Conservation (phyloP, 352 stramenopile species). For the Aphanomyces cochlioides region DNA sequence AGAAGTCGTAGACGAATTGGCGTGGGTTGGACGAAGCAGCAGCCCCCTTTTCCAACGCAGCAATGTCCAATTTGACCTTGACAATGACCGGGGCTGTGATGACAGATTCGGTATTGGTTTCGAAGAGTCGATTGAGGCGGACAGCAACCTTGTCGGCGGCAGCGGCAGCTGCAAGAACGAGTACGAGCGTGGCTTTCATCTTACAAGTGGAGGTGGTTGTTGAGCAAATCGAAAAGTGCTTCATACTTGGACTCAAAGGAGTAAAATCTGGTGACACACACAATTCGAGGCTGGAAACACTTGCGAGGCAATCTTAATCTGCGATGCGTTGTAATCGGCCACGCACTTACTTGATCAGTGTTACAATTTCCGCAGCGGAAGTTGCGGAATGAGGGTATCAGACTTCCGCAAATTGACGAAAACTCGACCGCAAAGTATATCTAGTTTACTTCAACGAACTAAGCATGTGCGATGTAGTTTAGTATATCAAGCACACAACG, state of each 20-base stretch:
- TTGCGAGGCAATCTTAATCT: no score
- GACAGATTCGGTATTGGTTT: not conserved
- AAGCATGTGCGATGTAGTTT: no score
- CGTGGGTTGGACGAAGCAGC: not conserved
- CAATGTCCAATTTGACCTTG: slow-evolving; percentile 1
- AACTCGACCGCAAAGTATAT: no score
- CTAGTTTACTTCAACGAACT: no score
- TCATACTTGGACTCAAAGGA: not conserved
- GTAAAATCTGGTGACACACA: no score
- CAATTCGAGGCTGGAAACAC: no score
- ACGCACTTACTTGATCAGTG: no score
- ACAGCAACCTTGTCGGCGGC: not conserved
- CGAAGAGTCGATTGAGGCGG: not conserved
- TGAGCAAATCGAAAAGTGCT: slow-evolving; percentile 1
- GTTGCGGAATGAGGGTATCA: no score
- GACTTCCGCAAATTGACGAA: no score
- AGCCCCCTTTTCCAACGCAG: not conserved
- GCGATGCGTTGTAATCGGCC: no score
- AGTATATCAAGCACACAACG: no score
- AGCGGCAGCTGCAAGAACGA: not conserved
- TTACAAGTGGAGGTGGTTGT: not conserved
- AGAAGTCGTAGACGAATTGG: slow-evolving; percentile 5
- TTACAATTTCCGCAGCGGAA: no score
- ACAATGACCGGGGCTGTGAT: not conserved
- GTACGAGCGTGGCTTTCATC: not conserved